Percentiles rank a stretch among this genome's conserved stretches.
Evolutionary conservation across 495 filamentous ascomycete genomes (phyloP).

Genomic region (Penicillium waksmanii): DNA sequence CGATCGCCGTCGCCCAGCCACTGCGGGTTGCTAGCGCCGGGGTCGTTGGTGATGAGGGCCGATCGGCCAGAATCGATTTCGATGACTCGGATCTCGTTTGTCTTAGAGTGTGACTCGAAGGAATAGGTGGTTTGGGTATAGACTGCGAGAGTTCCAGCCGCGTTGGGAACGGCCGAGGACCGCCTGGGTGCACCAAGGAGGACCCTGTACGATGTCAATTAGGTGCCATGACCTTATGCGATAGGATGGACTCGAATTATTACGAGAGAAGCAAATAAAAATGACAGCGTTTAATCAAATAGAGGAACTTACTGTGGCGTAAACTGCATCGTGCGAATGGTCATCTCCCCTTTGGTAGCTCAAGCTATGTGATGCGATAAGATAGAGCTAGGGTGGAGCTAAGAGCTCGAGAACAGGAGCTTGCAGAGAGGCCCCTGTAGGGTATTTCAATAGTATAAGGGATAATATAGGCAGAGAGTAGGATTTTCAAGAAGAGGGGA

Average conservation of each 20-base stretch:
- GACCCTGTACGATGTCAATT: conserved; percentile 46
- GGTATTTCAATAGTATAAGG: not conserved
- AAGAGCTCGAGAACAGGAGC: not conserved
- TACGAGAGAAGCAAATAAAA: too few relatives aligned
- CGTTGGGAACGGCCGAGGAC: conserved; percentile 74
- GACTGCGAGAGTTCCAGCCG: conserved; percentile 67
- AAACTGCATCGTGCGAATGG: conserved; percentile 69
- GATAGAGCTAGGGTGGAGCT: conserved; percentile 12
- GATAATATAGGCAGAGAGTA: not conserved
- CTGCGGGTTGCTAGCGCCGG: conserved; percentile 66
- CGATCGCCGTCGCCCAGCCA: conserved; percentile 71
- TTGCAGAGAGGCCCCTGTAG: not conserved
- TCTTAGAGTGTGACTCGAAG: conserved; percentile 78
- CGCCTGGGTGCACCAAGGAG: conserved; percentile 85
- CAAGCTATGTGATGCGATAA: conserved; percentile 16
- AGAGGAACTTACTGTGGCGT: conserved; percentile 61
- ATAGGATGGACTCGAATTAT: too few relatives aligned
- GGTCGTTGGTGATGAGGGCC: conserved; percentile 64
- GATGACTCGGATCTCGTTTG: conserved; percentile 72
- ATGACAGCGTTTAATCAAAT: too few relatives aligned
- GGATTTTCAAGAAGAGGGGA: not conserved
- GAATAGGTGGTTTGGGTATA: conserved; percentile 81
- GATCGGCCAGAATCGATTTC: conserved; percentile 72
- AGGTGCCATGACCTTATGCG: conserved; percentile 11
- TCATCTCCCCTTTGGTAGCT: conserved; percentile 51